Conservation (phyloP, 2,329 filamentous ascomycete species). For the Botrytis cinerea region DNA sequence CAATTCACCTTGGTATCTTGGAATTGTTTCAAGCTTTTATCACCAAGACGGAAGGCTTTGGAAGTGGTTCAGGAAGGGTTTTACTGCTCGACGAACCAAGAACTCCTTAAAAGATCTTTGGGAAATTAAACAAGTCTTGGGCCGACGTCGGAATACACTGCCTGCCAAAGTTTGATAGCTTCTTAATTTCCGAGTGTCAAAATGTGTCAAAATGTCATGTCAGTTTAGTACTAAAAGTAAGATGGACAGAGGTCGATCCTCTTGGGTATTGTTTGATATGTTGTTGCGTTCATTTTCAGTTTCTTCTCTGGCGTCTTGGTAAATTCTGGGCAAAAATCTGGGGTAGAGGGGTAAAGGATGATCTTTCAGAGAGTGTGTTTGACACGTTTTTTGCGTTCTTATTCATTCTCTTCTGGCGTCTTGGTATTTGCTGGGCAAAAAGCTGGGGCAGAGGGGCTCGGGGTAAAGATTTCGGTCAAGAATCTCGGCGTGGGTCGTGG, state of each 20-base stretch:
- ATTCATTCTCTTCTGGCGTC: not conserved
- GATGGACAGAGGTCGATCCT: not conserved
- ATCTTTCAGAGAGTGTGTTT: not conserved
- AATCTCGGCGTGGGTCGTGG: not conserved
- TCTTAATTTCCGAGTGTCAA: not conserved
- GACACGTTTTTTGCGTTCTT: not conserved
- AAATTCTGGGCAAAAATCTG: not conserved
- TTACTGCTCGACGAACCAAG: not conserved
- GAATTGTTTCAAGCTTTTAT: conserved; percentile 4
- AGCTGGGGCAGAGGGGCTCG: conserved; percentile 15
- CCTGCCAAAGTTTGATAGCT: conserved; percentile 6
- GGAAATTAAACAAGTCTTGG: not conserved
- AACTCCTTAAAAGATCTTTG: not conserved
- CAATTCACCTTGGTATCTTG: conserved; percentile 7
- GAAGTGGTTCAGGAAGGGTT: not conserved
- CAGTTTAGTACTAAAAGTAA: not conserved
- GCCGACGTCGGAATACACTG: conserved; percentile 1
- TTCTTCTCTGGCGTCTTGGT: not conserved
- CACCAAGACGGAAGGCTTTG: conserved; percentile 9
- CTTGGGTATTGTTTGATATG: not conserved
- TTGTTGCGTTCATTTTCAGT: not conserved
- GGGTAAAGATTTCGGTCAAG: not conserved
- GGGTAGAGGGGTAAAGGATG: conserved; percentile 7
- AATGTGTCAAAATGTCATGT: not conserved
- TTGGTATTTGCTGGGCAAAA: conserved; percentile 3